Evolutionary conservation across 108 stramenopile species (phyloP), one percentile per base, ranked within the genome.

Genomic region (Discostella stelligeroides): DNA sequence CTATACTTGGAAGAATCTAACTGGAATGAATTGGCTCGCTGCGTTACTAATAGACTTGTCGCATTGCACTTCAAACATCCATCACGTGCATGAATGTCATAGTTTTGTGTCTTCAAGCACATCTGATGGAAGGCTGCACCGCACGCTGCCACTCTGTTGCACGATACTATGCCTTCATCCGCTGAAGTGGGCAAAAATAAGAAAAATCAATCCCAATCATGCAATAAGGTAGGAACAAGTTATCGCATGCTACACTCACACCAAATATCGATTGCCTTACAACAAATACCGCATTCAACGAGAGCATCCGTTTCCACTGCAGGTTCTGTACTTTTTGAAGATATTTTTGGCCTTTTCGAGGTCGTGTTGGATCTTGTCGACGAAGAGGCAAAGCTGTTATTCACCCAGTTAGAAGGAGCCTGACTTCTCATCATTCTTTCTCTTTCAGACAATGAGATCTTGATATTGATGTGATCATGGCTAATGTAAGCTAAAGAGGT

Each of bases 91-190:
- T 54, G 10, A 7, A 54, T 54, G 25, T 54, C 53, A 29, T 54
- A 54, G 1, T 28, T 14, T 13, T 54, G 53, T 28, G 23, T 54
- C 11, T 24, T 28, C 24, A 54, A 28, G 24, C 53, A 54, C 2
- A 23, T 10, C 28, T 28, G 53, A 29, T 54, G 53, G 25, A 54
- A 54, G 27, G 28, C 14, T 1, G 24, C 28, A 15, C 25, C 53
- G 28, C 53, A 54, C 14, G 24, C 28, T 11, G 53, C 53, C 24
- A 27, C 24, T 54, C 53, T 54, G 24, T 54, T 54, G 12, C 53
- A 54, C 15, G 28, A 15, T 4, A 28, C 23, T 12, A 54, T 14
- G 24, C 28, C 53, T 27, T 7, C 11, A 14, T 54, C 53, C 18
- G 53, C 48, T 49, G 12, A 46, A 7, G n/a, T 17, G n/a, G 41